A percentile compares a stretch with the other conserved stretches of the same genome.
Evolutionary conservation across 2,329 filamentous ascomycete genomes (phyloP).

Genomic region (Sphaerulina vaccinii): DNA sequence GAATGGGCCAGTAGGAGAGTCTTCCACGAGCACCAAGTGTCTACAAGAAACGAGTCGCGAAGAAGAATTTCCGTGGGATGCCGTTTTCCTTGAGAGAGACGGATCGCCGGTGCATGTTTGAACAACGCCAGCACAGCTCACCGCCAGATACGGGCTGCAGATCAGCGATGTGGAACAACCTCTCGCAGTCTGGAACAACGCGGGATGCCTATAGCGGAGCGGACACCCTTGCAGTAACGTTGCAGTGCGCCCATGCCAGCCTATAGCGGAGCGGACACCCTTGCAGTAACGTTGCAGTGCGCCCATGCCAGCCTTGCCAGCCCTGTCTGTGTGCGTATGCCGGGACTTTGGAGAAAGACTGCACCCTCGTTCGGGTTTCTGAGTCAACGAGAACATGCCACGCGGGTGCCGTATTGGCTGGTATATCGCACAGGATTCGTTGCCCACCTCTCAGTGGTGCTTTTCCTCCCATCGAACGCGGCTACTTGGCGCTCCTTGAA

Average conservation of each 20-base stretch:
- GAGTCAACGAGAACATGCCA: background rate
- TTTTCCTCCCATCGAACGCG: background rate
- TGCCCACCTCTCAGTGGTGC: background rate
- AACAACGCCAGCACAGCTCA: constrained; percentile 14
- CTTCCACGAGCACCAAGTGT: background rate
- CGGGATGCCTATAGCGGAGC: background rate
- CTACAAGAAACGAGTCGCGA: background rate
- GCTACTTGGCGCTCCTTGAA: background rate
- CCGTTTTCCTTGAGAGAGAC: background rate
- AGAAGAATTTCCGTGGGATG: constrained; percentile 5
- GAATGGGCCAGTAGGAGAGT: constrained; percentile 1
- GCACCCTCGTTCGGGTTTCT: background rate
- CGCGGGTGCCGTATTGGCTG: background rate
- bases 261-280: background rate
- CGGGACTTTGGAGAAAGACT: background rate
- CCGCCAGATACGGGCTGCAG: constrained; percentile 2
- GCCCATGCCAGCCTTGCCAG: background rate
- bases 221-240: background rate
- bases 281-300: background rate
- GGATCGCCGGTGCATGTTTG: background rate
- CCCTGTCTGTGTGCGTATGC: background rate
- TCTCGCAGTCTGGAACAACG: background rate
- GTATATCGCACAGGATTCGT: background rate
- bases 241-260: background rate
- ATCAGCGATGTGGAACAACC: constrained; percentile 3